These are phyloP conservation scores for Gautieria morchelliformis DNA, from an alignment of 768 basidiomycete genomes.

Conservation along the genomic window DNA sequence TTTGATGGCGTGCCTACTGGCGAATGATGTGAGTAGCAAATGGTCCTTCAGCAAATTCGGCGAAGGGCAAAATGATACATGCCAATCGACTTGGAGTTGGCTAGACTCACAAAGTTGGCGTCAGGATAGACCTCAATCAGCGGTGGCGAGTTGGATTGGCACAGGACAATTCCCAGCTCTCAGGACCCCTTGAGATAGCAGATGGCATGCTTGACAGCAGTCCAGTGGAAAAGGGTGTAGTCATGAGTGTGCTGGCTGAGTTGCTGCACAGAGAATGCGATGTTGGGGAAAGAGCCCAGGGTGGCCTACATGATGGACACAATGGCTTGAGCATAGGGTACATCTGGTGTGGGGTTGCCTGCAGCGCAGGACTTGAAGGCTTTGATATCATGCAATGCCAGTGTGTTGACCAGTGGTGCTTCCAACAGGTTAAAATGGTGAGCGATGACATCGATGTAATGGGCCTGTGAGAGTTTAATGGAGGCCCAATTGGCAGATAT, in stretches of 20 bases:
- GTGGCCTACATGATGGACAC: no score
- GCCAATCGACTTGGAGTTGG: slow-evolving; percentile 13
- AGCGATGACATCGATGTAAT: slow-evolving; percentile 8
- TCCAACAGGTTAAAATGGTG: slow-evolving; percentile 5
- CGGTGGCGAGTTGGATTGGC: neutral
- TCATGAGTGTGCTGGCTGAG: slow-evolving; percentile 17
- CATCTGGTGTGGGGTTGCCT: neutral
- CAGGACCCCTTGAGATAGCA: slow-evolving; percentile 22
- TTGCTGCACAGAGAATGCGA: slow-evolving; percentile 18
- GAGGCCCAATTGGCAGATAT: slow-evolving; percentile 10
- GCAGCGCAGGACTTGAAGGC: neutral
- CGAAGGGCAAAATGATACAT: slow-evolving; percentile 15
- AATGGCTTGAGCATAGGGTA: slow-evolving; percentile 18
- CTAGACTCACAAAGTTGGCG: slow-evolving; percentile 16
- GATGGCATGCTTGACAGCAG: slow-evolving; percentile 17
- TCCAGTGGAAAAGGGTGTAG: slow-evolving; percentile 18
- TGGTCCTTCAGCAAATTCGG: no score
- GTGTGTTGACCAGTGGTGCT: slow-evolving; percentile 6
- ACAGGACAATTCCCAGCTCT: slow-evolving; percentile 7
- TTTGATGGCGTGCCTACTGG: no score
- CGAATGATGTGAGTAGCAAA: no score
- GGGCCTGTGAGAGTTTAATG: slow-evolving; percentile 5
- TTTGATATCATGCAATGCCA: slow-evolving; percentile 4
- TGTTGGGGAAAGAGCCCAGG: slow-evolving; percentile 18
- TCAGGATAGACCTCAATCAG: slow-evolving; percentile 10